Base-by-base conservation (phyloP, 371 early-diverging fungal species). In the Cokeromyces recurvatus region DNA sequence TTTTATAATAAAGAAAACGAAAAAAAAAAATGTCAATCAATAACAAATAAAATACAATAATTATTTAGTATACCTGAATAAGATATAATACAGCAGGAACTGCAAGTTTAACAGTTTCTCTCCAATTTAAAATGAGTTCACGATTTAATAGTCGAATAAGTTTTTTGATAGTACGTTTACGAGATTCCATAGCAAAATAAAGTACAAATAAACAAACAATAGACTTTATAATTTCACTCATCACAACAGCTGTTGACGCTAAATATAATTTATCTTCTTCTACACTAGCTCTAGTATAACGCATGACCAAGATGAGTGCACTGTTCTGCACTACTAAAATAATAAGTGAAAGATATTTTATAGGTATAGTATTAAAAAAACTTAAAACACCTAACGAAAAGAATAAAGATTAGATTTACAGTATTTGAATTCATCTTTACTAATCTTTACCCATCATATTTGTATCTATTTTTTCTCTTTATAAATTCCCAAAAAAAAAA, bases 71-170 rank as follows among this genome's bases (percentile, higher is more conserved):
- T 66, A 70, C 74, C 56, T 97, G 97, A 46, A 96, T 71, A 25
- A 92, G 78, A 64, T 96, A 97, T n/a, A 96, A 76, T 21, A 74
- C 73, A 22, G 96, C 94, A 4, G 97, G 97, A 35, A 91, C 79
- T 37, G 80, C 71, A 37, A 91, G 68, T 62, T 87, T 87, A 32
- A 44, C 58, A 47, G 66, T 56, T 35, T 63, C 77, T 52, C 55
- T 59, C 66, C 64, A 68, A 16, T 68, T 60, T 16, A 51, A 48
- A 31, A 72, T 47, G 21, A 76, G 54, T 57, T 70, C 77, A 29
- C 59, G 59, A 29, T 62, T 62, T 22, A 66, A 46, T 15, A 62
- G 21, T 15, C 38, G 34, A n/a, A n/a, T 46, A 32, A 57, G 55
- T 24, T 57, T 39, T 17, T 23, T 22, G 1, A 66, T 23, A 16